A percentile compares a stretch with the other conserved stretches of the same genome.
Conservation (phyloP, 177 flowering plant species). For the Vitis hybrid region DNA sequence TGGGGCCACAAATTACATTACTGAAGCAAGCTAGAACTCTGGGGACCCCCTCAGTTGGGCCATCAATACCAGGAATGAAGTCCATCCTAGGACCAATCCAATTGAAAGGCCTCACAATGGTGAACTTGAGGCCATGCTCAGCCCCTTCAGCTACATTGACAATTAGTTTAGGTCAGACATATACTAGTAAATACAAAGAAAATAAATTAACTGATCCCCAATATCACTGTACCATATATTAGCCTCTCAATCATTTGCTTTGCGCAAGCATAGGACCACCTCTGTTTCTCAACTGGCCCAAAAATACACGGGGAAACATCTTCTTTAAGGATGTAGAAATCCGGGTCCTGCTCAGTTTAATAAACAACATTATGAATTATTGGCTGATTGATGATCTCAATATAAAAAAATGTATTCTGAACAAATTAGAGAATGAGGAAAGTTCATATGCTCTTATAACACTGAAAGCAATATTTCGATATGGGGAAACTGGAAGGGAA, state of each 20-base stretch:
- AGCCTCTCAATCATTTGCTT: slow-evolving; percentile 98
- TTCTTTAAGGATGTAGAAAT: slow-evolving; percentile 76
- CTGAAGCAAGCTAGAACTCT: slow-evolving; percentile 98
- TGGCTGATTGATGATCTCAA: too few species aligned
- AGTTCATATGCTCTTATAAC: too few species aligned
- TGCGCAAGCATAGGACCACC: slow-evolving; percentile 99
- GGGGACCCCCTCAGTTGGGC: slow-evolving; percentile 98
- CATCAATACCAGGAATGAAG: slow-evolving; percentile 98
- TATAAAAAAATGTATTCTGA: too few species aligned
- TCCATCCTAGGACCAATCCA: slow-evolving; percentile 99
- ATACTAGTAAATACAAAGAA: not conserved
- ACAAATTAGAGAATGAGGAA: too few species aligned
- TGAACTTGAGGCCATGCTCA: slow-evolving; percentile 92
- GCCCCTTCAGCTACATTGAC: slow-evolving; percentile 83
- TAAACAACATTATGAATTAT: too few species aligned
- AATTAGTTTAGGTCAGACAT: not conserved
- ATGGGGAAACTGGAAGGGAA: too few species aligned
- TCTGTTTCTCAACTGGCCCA: slow-evolving; percentile 94
- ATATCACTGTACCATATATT: slow-evolving; percentile 58
- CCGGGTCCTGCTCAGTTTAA: slow-evolving; percentile 65
- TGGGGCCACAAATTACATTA: slow-evolving; percentile 45
- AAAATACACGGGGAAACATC: slow-evolving; percentile 95
- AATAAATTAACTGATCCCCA: slow-evolving; percentile 4
- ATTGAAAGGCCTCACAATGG: slow-evolving; percentile 96
- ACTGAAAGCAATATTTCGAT: too few species aligned